Evolutionary conservation across 1,284 basidiomycete genomes (phyloP).

Genomic region (Marasmius sp.): DNA sequence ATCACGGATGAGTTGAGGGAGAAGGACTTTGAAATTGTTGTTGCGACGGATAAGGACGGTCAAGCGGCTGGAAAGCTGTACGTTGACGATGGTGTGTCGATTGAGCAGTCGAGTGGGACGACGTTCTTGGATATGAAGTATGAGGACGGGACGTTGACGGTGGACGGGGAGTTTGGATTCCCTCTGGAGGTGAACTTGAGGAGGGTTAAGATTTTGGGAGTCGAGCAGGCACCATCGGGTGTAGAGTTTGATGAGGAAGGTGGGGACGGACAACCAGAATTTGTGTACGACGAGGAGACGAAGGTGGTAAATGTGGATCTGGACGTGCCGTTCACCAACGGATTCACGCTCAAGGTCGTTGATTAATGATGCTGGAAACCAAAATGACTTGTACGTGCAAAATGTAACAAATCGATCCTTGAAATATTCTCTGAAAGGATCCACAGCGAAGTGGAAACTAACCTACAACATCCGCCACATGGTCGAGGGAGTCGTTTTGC

Average conservation of each 20-base stretch:
- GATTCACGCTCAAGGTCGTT: conserved; percentile 29
- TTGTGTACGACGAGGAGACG: conserved; percentile 13
- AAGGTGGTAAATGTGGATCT: conserved; percentile 44
- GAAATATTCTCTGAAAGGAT: no score
- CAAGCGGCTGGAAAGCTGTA: conserved; percentile 54
- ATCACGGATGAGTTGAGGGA: conserved; percentile 55
- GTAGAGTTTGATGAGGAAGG: conserved; percentile 20
- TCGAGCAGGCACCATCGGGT: conserved; percentile 30
- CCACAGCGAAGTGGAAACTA: no score
- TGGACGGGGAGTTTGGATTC: conserved; percentile 53
- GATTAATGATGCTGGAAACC: background rate
- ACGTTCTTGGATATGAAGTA: conserved; percentile 43
- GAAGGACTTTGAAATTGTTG: conserved; percentile 61
- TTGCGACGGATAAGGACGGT: conserved; percentile 52
- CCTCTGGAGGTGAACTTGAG: conserved; percentile 41
- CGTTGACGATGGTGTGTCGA: conserved; percentile 62
- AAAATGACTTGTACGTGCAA: no score
- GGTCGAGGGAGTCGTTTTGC: no score
- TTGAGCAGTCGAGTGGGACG: conserved; percentile 44
- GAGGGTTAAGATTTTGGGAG: conserved; percentile 45
- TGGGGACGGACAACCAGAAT: background rate
- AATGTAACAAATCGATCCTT: no score
- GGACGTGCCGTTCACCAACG: conserved; percentile 32
- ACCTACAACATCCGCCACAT: no score
- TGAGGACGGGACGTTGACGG: conserved; percentile 38